A percentile compares a stretch with the other conserved stretches of the same genome.
Evolutionary conservation across 139 green algal genomes (phyloP).

Genomic region (Tetradesmus obliquus): DNA sequence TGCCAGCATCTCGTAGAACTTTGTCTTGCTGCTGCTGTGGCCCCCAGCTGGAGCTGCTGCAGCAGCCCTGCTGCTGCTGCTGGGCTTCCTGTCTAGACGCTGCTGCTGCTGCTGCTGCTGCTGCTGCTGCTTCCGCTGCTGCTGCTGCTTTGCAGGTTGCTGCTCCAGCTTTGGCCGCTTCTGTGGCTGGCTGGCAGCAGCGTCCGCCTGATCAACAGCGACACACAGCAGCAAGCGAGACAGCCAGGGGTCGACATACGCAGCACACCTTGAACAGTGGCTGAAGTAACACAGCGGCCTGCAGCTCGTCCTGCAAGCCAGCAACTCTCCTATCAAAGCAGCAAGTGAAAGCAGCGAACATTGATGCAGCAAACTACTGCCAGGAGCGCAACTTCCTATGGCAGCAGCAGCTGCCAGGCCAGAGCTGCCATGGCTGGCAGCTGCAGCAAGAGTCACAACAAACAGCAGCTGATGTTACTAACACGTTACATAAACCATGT

Average conservation of each 20-base stretch:
- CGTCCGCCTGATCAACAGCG: background rate
- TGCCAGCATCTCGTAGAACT: conserved; percentile 38
- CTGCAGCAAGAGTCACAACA: too few relatives aligned
- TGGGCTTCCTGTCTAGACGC: background rate
- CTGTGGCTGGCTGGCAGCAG: background rate
- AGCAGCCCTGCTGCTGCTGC: background rate
- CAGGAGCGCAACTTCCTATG: too few relatives aligned
- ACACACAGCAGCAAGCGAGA: background rate
- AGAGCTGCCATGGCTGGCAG: too few relatives aligned
- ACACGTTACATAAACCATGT: too few relatives aligned
- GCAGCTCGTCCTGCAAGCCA: too few relatives aligned
- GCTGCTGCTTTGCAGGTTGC: background rate
- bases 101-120: conserved; percentile 6
- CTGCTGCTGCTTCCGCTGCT: conserved; percentile 5
- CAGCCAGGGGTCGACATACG: too few relatives aligned
- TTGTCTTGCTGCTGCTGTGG: conserved; percentile 40
- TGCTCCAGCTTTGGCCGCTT: background rate
- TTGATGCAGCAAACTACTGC: too few relatives aligned
- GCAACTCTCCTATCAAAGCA: too few relatives aligned
- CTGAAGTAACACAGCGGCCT: background rate
- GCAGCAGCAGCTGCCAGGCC: too few relatives aligned
- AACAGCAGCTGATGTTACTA: too few relatives aligned
- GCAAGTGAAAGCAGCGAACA: too few relatives aligned
- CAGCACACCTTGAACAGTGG: too few relatives aligned
- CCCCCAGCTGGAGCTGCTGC: background rate